Evolutionary conservation across 2,329 filamentous ascomycete genomes (phyloP).

Genomic region (Colletotrichum sp.): DNA sequence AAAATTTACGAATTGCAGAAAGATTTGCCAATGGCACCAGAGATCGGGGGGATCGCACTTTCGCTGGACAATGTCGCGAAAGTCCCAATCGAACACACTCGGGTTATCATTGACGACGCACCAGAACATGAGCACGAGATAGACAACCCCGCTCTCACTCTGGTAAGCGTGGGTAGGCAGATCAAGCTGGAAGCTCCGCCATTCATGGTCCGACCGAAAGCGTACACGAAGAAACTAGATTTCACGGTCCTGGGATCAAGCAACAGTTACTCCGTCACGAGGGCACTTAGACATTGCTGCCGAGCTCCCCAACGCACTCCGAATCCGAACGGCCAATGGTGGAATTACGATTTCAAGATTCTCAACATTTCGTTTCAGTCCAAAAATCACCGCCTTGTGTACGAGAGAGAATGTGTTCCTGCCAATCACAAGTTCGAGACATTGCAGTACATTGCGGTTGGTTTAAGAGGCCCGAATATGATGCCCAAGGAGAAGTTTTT

Average conservation of each 20-base stretch:
- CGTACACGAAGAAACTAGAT: not conserved
- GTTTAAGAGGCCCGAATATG: not conserved
- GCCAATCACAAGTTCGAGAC: not conserved
- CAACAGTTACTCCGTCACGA: not conserved
- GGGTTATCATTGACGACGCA: too few species aligned
- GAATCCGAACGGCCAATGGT: not conserved
- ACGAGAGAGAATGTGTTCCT: not conserved
- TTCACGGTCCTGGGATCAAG: not conserved
- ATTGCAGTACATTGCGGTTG: not conserved
- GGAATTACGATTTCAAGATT: not conserved
- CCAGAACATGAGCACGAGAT: too few species aligned
- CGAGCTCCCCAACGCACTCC: not conserved
- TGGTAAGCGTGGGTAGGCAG: too few species aligned
- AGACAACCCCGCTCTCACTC: too few species aligned
- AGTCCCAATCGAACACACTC: too few species aligned
- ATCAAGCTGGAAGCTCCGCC: too few species aligned
- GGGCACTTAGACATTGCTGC: not conserved
- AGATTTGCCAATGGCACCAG: too few species aligned
- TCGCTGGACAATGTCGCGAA: too few species aligned
- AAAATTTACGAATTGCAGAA: too few species aligned
- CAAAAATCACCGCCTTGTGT: not conserved
- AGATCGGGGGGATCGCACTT: too few species aligned
- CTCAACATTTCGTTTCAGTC: not conserved
- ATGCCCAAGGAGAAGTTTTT: not conserved
- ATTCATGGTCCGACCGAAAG: too few species aligned